phyloP scores from a whole-genome alignment of 805 yeast genomes.

The Saccharomycopsis synnaedendra region DNA sequence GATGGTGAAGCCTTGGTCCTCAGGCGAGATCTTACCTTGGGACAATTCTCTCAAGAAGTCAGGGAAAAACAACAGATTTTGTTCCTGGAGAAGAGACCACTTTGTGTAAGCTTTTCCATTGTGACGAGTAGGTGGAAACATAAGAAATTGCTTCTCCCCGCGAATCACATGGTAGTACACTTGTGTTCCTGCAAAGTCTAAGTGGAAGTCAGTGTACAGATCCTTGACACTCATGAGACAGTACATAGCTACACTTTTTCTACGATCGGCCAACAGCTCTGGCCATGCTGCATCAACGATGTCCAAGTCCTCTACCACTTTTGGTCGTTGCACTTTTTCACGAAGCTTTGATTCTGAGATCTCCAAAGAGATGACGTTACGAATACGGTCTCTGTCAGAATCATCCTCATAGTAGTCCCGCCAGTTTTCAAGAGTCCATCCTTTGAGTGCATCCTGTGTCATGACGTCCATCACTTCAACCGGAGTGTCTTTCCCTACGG shows the following conservation, averaged over 20 bases:
- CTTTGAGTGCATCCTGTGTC: slow-evolving; percentile 52
- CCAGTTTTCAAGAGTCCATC: slow-evolving; percentile 68
- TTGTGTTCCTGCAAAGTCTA: slow-evolving; percentile 88
- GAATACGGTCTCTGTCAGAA: slow-evolving; percentile 45
- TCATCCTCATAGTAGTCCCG: slow-evolving; percentile 48
- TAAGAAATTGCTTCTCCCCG: slow-evolving; percentile 66
- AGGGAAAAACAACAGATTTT: slow-evolving; percentile 54
- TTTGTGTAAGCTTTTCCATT: slow-evolving; percentile 51
- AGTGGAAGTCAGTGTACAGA: slow-evolving; percentile 81
- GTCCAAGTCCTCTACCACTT: slow-evolving; percentile 52
- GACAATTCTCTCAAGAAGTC: slow-evolving; percentile 26
- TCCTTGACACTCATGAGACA: slow-evolving; percentile 76
- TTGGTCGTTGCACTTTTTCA: slow-evolving; percentile 50
- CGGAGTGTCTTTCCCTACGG: slow-evolving; percentile 49
- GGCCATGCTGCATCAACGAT: slow-evolving; percentile 63
- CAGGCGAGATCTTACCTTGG: background rate
- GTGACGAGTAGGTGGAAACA: slow-evolving; percentile 63
- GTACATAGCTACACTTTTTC: slow-evolving; percentile 62
- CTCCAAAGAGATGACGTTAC: slow-evolving; percentile 77
- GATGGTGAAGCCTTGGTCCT: slow-evolving; percentile 38
- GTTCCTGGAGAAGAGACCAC: slow-evolving; percentile 65
- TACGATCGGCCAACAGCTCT: slow-evolving; percentile 12
- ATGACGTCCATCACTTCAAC: slow-evolving; percentile 86
- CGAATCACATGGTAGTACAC: slow-evolving; percentile 74
- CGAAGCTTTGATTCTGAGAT: slow-evolving; percentile 45